Evolutionary conservation across 1,284 basidiomycete genomes (phyloP), one percentile per base, ranked within the genome.

Genomic region (Ganoderma sinense): DNA sequence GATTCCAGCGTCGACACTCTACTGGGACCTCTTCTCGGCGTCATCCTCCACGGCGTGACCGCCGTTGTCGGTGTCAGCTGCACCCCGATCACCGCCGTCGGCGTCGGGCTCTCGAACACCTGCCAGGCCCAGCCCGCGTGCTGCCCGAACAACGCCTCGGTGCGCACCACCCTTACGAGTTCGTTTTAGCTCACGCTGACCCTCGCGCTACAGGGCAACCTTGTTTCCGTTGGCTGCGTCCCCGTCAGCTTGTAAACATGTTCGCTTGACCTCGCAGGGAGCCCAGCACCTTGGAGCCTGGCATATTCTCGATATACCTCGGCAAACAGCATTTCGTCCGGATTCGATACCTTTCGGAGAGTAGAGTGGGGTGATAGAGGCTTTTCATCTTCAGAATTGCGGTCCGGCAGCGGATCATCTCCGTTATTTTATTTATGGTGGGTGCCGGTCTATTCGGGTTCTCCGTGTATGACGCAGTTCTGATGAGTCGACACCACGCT

Each of bases 1-100:
- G 64, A 66, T 29, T 62, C 64, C 16, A 26, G 33, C 1, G 69
- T 18, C 29, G 26, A 60, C 48, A 18, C n/a, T 55, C 51, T 78
- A 43, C 68, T 80, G 4, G 71, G 70, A 31, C 59, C 74, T n/a
- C 59, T 75, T n/a, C 64, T 76, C 58, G 73, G 73, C 20, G 65
- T 76, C 40, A 71, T 73, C 33, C 23, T 77, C 26, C 41, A 70
- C 20, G 73, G 60, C 62, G 29, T 75, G 36, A 62, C 67, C 55
- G 72, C 65, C 33, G 68, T 69, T 39, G 26, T 77, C 23, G 74
- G 75, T 10, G 29, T 75, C 31, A 65, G 45, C 70, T 77, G 77
- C 74, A 67, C 67, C 20, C 77, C 78, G 10, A 69, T 78, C 70
- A 67, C 56, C 68, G 70, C 77, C 62, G 62, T 78, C 70, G 76